Conservation (phyloP, 108 stramenopile species). For the Skeletonema marinoi region DNA sequence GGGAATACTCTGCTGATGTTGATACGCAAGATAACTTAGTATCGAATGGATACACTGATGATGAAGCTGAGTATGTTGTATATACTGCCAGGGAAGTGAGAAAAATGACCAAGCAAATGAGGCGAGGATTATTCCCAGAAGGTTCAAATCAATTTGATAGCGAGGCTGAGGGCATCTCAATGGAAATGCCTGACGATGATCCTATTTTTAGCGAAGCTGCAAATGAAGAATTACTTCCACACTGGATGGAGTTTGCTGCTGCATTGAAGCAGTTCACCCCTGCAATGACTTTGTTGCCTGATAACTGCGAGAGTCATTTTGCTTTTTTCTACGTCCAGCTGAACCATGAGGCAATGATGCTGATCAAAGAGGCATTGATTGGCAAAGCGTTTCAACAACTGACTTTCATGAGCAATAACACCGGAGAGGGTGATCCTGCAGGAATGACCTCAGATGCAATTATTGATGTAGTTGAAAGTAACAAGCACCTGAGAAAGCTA, state of each 20-base stretch:
- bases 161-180: not conserved
- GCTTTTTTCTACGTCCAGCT: not conserved
- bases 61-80: no score
- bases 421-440: not conserved
- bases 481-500: not conserved
- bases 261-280: not conserved
- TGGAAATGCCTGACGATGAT: not conserved
- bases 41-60: not conserved
- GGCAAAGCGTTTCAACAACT: not conserved
- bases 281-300: not conserved
- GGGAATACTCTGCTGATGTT: not conserved
- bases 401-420: no score
- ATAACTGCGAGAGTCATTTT: not conserved
- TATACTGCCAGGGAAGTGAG: no score
- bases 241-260: conserved; percentile 1
- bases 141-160: not conserved
- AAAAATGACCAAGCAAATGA: no score
- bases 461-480: not conserved
- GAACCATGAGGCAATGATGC: not conserved
- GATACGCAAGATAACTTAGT: not conserved
- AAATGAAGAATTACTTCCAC: not conserved
- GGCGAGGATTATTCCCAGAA: not conserved
- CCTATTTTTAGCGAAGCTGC: not conserved
- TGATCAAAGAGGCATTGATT: not conserved
- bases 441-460: not conserved